phyloP scores from a whole-genome alignment of 108 stramenopile genomes.

The Fragilariopsis cylindrus region DNA sequence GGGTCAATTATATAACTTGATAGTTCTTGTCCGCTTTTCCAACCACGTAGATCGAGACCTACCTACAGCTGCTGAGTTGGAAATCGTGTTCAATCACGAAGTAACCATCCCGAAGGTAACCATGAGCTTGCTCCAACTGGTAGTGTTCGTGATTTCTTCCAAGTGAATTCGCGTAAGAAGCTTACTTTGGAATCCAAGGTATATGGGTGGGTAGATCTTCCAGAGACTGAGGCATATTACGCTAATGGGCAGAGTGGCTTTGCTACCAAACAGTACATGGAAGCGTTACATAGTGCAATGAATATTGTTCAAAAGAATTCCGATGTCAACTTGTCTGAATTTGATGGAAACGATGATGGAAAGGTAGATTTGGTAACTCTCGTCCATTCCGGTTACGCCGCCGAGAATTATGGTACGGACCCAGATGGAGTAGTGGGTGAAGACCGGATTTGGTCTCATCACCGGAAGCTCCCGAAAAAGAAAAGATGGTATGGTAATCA shows the following conservation, averaged over 20 bases:
- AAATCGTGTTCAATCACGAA: slow-evolving; percentile 28
- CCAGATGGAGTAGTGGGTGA: slow-evolving; percentile 4
- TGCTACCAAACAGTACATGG: slow-evolving; percentile 10
- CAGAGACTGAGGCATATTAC: slow-evolving; percentile 37
- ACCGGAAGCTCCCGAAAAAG: slow-evolving; percentile 20
- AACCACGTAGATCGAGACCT: slow-evolving; percentile 20
- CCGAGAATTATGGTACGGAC: slow-evolving; percentile 57
- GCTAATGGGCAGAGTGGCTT: slow-evolving; percentile 27
- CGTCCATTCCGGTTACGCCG: slow-evolving; percentile 74
- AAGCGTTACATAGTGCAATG: slow-evolving; percentile 23
- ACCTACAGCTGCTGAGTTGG: slow-evolving; percentile 19
- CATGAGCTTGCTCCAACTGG: slow-evolving; percentile 27
- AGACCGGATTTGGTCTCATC: slow-evolving; percentile 46
- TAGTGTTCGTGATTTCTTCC: slow-evolving; percentile 25
- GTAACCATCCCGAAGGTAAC: slow-evolving; percentile 1
- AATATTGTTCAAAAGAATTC: slow-evolving; percentile 19
- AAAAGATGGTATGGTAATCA: slow-evolving; percentile 7
- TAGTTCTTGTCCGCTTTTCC: slow-evolving; percentile 23
- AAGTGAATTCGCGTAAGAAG: slow-evolving; percentile 25
- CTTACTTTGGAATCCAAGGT: slow-evolving; percentile 20
- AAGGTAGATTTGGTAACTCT: slow-evolving; percentile 61
- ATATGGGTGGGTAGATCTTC: slow-evolving; percentile 30
- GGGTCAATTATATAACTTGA: slow-evolving; percentile 16
- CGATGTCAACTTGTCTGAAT: slow-evolving; percentile 18
- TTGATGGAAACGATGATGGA: slow-evolving; percentile 45